Evolutionary conservation across 2,329 filamentous ascomycete genomes (phyloP).

Genomic region (Sporothrix mexicana): DNA sequence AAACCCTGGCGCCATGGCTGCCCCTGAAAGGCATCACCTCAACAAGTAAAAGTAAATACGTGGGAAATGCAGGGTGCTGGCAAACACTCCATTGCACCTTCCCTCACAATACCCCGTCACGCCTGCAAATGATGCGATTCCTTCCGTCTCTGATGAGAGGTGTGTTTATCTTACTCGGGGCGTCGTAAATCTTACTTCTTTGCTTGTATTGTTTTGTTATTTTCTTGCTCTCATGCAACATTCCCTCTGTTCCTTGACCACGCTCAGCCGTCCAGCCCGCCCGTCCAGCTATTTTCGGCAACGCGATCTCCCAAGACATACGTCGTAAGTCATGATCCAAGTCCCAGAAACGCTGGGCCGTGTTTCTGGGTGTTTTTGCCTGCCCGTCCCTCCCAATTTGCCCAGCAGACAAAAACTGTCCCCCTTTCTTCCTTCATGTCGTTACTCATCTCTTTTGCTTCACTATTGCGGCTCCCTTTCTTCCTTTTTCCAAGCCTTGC

Average conservation of each 20-base stretch:
- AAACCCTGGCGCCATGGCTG: neutral
- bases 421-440: neutral
- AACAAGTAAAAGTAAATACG: neutral
- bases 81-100: slow-evolving; percentile 12
- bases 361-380: neutral
- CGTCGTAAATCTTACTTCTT: slow-evolving; percentile 5
- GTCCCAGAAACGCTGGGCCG: neutral
- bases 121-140: slow-evolving; percentile 23
- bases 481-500: neutral
- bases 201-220: neutral
- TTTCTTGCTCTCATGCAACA: neutral
- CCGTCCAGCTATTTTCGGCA: slow-evolving; percentile 23
- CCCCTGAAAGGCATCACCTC: neutral
- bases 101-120: neutral
- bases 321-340: slow-evolving; percentile 13
- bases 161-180: neutral
- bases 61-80: neutral
- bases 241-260: neutral
- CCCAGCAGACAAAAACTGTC: slow-evolving; percentile 3
- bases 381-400: slow-evolving; percentile 13
- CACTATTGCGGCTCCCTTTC: neutral
- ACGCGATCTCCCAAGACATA: slow-evolving; percentile 15
- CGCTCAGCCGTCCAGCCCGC: slow-evolving; percentile 17
- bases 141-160: slow-evolving; percentile 17
- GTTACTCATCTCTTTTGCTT: neutral